Evolutionary conservation across 2,329 filamentous ascomycete species (phyloP), one percentile per base, ranked within the genome.

Genomic region (Monilinia vaccinii-corymbosi): DNA sequence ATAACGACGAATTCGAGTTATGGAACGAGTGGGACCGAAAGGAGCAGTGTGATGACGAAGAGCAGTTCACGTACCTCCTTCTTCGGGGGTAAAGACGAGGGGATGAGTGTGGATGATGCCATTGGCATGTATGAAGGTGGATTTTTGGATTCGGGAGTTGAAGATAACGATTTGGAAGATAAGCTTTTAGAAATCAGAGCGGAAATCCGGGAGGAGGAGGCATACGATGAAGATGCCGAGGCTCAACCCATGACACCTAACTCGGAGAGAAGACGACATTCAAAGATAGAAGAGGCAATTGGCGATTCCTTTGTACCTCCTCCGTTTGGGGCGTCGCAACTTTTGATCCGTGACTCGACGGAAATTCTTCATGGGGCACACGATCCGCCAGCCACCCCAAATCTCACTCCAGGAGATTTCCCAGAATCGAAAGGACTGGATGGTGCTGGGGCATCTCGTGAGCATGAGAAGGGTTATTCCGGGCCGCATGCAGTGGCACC

Each of bases 1-100:
- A 74, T 83, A 70, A 87, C 84, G 4, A 82, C 77, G 4, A 78
- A 78, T 58, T 86, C 83, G 18, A 85, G 82, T 68, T 71, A 66
- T 44, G 70, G 79, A n/a, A 94, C 89, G 8, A 82, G 80, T 63
- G 81, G 81, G 11, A 95, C 90, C 1, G 89, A 93, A 70, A 81
- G 89, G 63, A 95, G 89, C 72, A 96, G 91, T 70, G 79, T 94
- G 53, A 73, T 87, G 64, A 94, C 91, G 4, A 91, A 89, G 67
- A 83, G 84, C 62, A 95, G 88, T 76, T 91, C 88, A 1, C 79
- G 86, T 57, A 87, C 75, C 75, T 94, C 78, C 63, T 80, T 79
- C 73, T 73, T 76, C 64, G 73, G 71, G 44, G 51, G 51, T 3
- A 73, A 76, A 18, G 78, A 81, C 62, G 82, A 85, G 64, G 81